Conservation (phyloP, 129 eudicot genomes). For the Silybum marianum region DNA sequence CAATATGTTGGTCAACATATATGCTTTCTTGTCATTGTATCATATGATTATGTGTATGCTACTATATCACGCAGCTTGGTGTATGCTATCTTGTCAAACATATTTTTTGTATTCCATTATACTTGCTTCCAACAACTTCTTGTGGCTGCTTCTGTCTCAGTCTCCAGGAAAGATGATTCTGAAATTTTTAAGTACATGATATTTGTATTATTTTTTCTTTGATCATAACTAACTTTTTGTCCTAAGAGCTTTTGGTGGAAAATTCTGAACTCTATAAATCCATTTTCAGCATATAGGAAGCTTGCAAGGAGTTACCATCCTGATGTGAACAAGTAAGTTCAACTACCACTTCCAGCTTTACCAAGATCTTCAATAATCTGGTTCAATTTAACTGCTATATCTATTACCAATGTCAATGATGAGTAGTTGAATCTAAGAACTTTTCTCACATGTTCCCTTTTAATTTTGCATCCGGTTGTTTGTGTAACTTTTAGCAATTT, state of each 20-base stretch:
- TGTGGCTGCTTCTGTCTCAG: slow-evolving; percentile 2
- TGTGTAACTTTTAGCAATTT: slow-evolving; percentile 44
- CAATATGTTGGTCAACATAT: no score
- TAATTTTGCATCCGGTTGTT: not conserved
- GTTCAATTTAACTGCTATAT: slow-evolving; percentile 9
- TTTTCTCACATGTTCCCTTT: not conserved
- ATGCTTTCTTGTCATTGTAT: no score
- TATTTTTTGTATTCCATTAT: not conserved
- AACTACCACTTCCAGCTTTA: slow-evolving; percentile 22
- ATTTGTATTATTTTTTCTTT: slow-evolving; percentile 11
- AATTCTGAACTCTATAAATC: slow-evolving; percentile 8
- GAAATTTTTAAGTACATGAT: not conserved
- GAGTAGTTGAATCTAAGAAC: not conserved
- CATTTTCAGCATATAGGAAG: slow-evolving; percentile 83
- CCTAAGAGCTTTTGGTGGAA: not conserved
- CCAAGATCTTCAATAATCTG: not conserved
- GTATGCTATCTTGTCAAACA: not conserved
- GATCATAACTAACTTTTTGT: slow-evolving; percentile 6
- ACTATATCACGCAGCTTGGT: not conserved
- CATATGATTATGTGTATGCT: no score
- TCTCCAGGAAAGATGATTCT: not conserved
- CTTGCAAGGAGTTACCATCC: slow-evolving; percentile 97
- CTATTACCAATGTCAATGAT: not conserved
- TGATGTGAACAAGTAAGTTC: slow-evolving; percentile 94
- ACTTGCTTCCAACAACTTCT: slow-evolving; percentile 8